Percentiles rank a stretch among this genome's conserved stretches.
Evolutionary conservation across 768 basidiomycete species (phyloP).

Genomic region (Mycena galopus): DNA sequence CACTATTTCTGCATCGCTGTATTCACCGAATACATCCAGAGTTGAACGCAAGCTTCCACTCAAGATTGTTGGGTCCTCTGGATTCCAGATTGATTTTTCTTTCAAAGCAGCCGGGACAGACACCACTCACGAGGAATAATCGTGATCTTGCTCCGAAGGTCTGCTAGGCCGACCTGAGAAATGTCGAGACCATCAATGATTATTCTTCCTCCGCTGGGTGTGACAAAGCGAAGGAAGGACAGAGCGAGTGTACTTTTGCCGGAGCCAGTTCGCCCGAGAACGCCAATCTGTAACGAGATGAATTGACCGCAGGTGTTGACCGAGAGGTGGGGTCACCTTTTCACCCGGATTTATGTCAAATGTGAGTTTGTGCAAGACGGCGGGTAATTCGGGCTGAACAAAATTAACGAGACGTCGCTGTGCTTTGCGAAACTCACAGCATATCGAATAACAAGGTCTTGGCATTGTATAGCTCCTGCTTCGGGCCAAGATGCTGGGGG

Average conservation of each 20-base stretch:
- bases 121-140: constrained; percentile 75
- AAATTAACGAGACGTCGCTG: constrained; percentile 41
- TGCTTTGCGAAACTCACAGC: constrained; percentile 71
- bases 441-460: constrained; percentile 59
- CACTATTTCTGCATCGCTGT: constrained; percentile 85
- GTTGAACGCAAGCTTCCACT: constrained; percentile 86
- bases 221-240: constrained; percentile 88
- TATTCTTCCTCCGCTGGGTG: constrained; percentile 73
- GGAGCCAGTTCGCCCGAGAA: constrained; percentile 78
- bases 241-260: constrained; percentile 90
- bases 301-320: neutral
- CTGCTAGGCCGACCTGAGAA: constrained; percentile 73
- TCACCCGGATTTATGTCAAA: constrained; percentile 81
- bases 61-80: constrained; percentile 91
- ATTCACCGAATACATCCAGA: constrained; percentile 89
- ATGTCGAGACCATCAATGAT: constrained; percentile 77
- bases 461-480: constrained; percentile 75
- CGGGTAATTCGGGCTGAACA: constrained; percentile 82
- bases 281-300: constrained; percentile 63
- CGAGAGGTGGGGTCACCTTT: constrained; percentile 62
- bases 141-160: constrained; percentile 75
- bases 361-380: constrained; percentile 83
- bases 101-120: neutral
- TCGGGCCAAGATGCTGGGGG: constrained; percentile 86
- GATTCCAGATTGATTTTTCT: neutral